Evolutionary conservation across 306 rosid genomes (phyloP).

Genomic region (Ormosia semicastrata): DNA sequence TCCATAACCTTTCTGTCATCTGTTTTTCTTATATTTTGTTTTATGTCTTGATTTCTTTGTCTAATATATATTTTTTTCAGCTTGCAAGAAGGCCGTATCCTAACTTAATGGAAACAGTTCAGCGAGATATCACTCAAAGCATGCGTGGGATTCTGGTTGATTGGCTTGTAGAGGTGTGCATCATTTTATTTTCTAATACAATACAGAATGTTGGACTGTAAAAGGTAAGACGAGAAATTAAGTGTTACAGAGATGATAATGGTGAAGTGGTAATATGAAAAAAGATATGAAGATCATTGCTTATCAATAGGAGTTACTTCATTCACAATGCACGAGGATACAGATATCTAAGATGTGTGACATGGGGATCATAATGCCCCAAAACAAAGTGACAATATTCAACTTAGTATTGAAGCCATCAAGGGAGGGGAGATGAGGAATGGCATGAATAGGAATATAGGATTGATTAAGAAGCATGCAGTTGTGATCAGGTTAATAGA

Average conservation of each 20-base stretch:
- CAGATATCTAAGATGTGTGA: neutral
- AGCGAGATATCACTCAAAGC: constrained; percentile 73
- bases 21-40: constrained; percentile 17
- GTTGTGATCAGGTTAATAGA: neutral
- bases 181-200: constrained; percentile 16
- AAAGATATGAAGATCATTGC: neutral
- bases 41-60: neutral
- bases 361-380: neutral
- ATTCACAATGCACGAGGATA: neutral
- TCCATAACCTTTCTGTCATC: constrained; percentile 13
- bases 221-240: neutral
- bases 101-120: constrained; percentile 65
- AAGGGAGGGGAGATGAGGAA: neutral
- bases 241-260: neutral
- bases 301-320: neutral
- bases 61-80: constrained; percentile 40
- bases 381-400: neutral
- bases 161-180: constrained; percentile 98
- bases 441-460: neutral
- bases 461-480: neutral
- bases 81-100: constrained; percentile 71
- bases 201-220: neutral
- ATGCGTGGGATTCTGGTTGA: constrained; percentile 91
- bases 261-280: neutral
- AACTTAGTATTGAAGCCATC: neutral